Conservation (phyloP, 1,284 basidiomycete species). For the Ceratobasidium sp. region DNA sequence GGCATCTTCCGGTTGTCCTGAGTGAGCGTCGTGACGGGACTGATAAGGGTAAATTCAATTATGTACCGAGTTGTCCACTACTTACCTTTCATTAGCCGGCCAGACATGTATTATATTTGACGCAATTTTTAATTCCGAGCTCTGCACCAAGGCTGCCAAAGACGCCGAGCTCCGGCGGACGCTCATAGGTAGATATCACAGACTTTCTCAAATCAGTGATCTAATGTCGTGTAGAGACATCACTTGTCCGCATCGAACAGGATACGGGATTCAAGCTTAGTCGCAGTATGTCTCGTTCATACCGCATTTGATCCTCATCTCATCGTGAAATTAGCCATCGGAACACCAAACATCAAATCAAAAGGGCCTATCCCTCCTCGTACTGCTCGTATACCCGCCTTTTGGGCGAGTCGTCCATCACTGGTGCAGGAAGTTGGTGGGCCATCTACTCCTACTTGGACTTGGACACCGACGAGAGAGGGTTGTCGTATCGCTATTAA, state of each 20-base stretch:
- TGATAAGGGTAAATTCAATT: slow-evolving; percentile 73
- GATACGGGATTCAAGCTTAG: slow-evolving; percentile 48
- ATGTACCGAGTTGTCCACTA: slow-evolving; percentile 3
- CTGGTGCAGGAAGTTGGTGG: slow-evolving; percentile 44
- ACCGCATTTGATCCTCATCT: slow-evolving; percentile 33
- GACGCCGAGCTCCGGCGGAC: slow-evolving; percentile 76
- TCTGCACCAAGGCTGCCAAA: slow-evolving; percentile 69
- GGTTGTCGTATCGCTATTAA: slow-evolving; percentile 39
- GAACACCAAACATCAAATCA: slow-evolving; percentile 49
- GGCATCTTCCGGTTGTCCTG: slow-evolving; percentile 73
- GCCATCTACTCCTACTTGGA: slow-evolving; percentile 26
- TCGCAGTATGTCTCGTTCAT: slow-evolving; percentile 44
- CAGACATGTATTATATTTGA: slow-evolving; percentile 77
- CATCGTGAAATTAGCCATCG: slow-evolving; percentile 42
- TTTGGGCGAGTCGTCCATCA: slow-evolving; percentile 28
- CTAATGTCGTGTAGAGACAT: slow-evolving; percentile 44
- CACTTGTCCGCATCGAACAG: slow-evolving; percentile 48
- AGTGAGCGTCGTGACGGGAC: slow-evolving; percentile 71
- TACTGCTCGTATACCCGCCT: slow-evolving; percentile 47
- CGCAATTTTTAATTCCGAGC: slow-evolving; percentile 69
- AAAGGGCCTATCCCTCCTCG: slow-evolving; percentile 48
- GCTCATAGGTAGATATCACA: slow-evolving; percentile 67
- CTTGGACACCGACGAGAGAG: slow-evolving; percentile 39
- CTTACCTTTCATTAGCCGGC: slow-evolving; percentile 65
- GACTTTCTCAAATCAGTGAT: background rate